Conservation (phyloP, 2,329 filamentous ascomycete genomes). For the Penicillium nordicum region DNA sequence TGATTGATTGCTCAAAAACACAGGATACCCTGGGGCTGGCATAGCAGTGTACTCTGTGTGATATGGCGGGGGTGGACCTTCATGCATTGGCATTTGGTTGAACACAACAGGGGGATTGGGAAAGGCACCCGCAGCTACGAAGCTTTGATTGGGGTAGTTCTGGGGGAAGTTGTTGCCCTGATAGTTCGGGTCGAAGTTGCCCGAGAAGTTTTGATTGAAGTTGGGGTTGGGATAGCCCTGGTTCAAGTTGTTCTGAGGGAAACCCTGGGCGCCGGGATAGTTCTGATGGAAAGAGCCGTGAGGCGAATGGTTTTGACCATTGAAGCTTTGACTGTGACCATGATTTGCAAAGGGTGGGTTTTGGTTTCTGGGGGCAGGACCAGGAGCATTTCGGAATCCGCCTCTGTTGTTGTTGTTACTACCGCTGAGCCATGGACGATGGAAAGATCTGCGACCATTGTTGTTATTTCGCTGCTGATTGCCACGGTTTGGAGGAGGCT, state of each 20-base stretch:
- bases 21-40: background rate
- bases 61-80: background rate
- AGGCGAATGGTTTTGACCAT: background rate
- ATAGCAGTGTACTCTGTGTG: background rate
- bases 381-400: background rate
- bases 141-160: background rate
- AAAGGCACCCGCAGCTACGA: background rate
- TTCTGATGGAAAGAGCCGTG: background rate
- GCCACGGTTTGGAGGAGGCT: background rate
- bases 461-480: conserved; percentile 1
- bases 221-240: conserved; percentile 4
- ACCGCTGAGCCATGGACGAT: conserved; percentile 3
- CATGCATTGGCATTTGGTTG: conserved; percentile 1
- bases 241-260: background rate
- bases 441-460: background rate
- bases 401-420: background rate
- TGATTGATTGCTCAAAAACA: background rate
- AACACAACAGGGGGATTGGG: background rate
- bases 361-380: background rate
- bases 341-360: background rate
- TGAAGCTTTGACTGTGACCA: background rate
- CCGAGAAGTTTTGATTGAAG: background rate
- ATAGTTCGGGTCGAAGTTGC: background rate
- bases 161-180: background rate
- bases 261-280: background rate